Conservation (phyloP, 306 rosid species). For the Dalbergia cultrata region DNA sequence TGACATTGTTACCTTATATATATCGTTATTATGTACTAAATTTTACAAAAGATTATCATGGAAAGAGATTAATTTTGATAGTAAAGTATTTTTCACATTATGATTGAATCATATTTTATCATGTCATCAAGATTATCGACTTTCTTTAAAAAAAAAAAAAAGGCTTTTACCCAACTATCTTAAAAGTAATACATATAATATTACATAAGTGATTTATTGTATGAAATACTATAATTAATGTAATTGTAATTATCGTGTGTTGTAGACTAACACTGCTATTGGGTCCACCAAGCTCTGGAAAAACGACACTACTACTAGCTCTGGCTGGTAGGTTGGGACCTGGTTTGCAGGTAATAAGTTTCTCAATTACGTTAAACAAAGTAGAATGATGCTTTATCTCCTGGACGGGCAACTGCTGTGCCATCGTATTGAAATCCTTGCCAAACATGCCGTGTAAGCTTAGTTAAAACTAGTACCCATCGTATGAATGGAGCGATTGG, state of each 20-base stretch:
- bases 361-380: conserved; percentile 11
- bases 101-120: no score
- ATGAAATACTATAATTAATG: background rate
- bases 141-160: no score
- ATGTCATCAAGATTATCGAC: no score
- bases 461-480: background rate
- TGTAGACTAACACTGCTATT: conserved; percentile 82
- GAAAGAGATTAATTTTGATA: no score
- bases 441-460: conserved; percentile 19
- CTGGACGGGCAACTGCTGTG: background rate
- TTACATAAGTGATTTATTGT: no score
- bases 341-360: conserved; percentile 79
- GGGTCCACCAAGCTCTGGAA: conserved; percentile 99
- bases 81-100: no score
- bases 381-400: conserved; percentile 6
- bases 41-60: no score
- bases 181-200: no score
- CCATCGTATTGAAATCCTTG: conserved; percentile 4
- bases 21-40: background rate
- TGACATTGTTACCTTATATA: background rate
- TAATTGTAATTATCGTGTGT: background rate
- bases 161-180: no score
- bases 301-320: conserved; percentile 86
- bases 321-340: conserved; percentile 94
- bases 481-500: conserved; percentile 2